These are phyloP conservation scores for Cyclotella choctawhatcheeana DNA, from an alignment of 108 stramenopile genomes.

Conservation along the genomic window DNA sequence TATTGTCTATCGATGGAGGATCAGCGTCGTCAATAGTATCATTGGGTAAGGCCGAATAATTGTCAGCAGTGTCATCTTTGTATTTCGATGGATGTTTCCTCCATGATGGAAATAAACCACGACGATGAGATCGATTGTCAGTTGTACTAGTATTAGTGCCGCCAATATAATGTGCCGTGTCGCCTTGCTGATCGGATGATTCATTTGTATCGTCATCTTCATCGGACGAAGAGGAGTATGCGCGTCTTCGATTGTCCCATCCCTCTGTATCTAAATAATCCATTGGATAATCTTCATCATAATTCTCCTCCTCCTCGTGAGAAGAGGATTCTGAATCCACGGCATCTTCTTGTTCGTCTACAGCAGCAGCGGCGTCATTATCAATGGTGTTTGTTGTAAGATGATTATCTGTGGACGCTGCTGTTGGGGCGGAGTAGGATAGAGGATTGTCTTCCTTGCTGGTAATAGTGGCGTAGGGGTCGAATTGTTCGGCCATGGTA, in stretches of 20 bases:
- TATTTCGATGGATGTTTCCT: background rate
- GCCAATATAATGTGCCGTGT: background rate
- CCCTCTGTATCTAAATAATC: constrained; percentile 40
- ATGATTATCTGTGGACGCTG: background rate
- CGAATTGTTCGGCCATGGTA: background rate
- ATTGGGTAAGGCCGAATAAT: background rate
- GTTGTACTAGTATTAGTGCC: background rate
- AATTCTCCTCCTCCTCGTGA: too few relatives aligned
- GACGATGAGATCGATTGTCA: constrained; percentile 5
- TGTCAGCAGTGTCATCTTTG: background rate
- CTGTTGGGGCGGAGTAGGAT: background rate
- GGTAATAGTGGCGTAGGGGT: background rate
- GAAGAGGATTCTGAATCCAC: constrained; percentile 3
- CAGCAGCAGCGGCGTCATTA: constrained; percentile 3
- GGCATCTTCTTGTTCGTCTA: constrained; percentile 5
- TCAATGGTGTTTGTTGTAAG: background rate
- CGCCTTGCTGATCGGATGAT: background rate
- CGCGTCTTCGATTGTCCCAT: constrained; percentile 30
- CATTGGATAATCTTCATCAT: constrained; percentile 14
- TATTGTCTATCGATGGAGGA: constrained; percentile 10
- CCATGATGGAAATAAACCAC: constrained; percentile 19
- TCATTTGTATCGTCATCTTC: background rate
- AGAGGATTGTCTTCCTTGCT: constrained; percentile 12
- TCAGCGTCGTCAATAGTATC: constrained; percentile 34
- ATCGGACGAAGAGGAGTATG: background rate